Base-by-base conservation (phyloP, 78 protist species). In the Guillardia theta region DNA sequence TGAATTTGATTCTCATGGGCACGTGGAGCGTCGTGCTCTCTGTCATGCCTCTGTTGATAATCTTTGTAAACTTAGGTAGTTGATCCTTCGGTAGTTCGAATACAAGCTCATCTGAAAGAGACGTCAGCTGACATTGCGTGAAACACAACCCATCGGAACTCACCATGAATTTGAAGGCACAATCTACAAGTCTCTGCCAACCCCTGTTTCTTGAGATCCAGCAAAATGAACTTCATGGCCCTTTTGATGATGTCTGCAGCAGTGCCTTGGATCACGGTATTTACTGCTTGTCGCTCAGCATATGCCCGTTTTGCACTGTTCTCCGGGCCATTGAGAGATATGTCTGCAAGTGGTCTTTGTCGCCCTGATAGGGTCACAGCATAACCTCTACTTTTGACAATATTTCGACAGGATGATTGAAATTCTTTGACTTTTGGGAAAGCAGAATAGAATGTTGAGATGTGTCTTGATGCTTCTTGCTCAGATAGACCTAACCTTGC, bases 281-380 rank as follows among this genome's bases (percentile, higher is more conserved):
- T 80, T 22, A 80, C 90, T 22, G 90, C 90, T 44, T 80, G 90
- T 0, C 90, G 90, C 90, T 80, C 90, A 18, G 90, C 90, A 21
- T 43, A 80, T 5, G 90, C 10, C 44, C 90, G 90, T 43, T 70
- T 70, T 12, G 36, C 15, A 43, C 22, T 10, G 5, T 36, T 12
- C 36, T 24, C 45, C n/a, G 33, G 33, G 12, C 83, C 83, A 9
- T 12, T 24, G 10, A 70, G 83, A 1, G 10, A 10, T 1, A 24
- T 43, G 41, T 70, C 83, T 33, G 83, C 46, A 4, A 70, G 41
- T 1, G 83, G 41, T 24, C 83, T 1, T 43, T 33, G 33, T 6
- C 83, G 83, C 1, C 83, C 83, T 15, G 15, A 36, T 12, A 70
- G 83, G n/a, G 83, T 70, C 5, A 43, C 4, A 4, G 36, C 83